phyloP scores from a whole-genome alignment of 208 protist genomes.

The Acanthamoeba healyi region DNA sequence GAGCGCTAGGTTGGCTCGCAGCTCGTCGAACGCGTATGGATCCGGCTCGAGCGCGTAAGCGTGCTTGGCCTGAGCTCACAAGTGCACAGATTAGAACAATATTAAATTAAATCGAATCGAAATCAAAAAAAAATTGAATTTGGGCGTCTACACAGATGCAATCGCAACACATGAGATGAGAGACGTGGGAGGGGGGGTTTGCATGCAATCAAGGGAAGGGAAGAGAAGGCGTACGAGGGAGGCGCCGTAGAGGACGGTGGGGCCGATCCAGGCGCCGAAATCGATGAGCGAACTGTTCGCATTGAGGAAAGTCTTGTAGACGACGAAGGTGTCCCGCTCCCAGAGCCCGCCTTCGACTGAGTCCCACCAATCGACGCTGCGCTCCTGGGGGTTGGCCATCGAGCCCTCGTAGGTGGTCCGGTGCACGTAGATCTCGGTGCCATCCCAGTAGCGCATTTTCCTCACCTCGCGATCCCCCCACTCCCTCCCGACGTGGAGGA shows the following conservation, averaged over 20 bases:
- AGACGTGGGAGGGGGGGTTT: too few relatives aligned
- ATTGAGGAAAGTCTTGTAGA: constrained; percentile 53
- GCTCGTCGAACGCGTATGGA: constrained; percentile 51
- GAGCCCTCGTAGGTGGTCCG: constrained; percentile 53
- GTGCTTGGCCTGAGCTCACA: constrained; percentile 9
- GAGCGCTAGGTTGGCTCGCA: constrained; percentile 56
- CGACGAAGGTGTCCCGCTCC: constrained; percentile 51
- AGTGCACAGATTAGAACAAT: background rate
- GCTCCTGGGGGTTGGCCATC: background rate
- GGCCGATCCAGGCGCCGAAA: constrained; percentile 58
- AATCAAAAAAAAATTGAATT: too few relatives aligned
- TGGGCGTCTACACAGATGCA: too few relatives aligned
- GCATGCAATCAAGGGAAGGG: background rate
- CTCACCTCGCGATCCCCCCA: background rate
- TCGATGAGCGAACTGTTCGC: constrained; percentile 28
- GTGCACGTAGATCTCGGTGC: constrained; percentile 14
- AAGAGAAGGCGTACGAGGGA: background rate
- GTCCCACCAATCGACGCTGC: constrained; percentile 60
- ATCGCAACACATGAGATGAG: too few relatives aligned
- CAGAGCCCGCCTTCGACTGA: background rate
- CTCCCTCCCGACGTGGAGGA: background rate
- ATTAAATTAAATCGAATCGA: background rate
- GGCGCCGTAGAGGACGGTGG: constrained; percentile 63
- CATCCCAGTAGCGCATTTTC: constrained; percentile 13
- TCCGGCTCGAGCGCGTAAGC: constrained; percentile 53